Evolutionary conservation across 2,329 filamentous ascomycete genomes (phyloP).

Genomic region (Paecilomyces variotii): DNA sequence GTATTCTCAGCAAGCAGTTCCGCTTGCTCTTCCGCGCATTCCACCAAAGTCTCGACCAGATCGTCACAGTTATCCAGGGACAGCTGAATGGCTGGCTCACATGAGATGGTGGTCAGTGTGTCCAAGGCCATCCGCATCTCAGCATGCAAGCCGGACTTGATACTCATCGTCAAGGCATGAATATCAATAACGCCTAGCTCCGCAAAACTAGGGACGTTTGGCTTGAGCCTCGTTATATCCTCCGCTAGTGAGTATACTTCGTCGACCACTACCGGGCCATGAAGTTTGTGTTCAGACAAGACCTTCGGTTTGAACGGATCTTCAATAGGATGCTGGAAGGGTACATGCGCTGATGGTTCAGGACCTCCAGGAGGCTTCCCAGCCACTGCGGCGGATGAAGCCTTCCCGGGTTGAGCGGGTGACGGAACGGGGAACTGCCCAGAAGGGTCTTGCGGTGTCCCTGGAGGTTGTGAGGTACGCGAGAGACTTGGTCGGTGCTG

Average conservation of each 20-base stretch:
- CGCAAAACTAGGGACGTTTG: slow-evolving; percentile 63
- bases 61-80: slow-evolving; percentile 74
- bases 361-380: slow-evolving; percentile 21
- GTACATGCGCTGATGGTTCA: slow-evolving; percentile 24
- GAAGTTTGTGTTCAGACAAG: slow-evolving; percentile 45
- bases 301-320: slow-evolving; percentile 41
- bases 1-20: slow-evolving; percentile 78
- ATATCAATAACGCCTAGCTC: slow-evolving; percentile 88
- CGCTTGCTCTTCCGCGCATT: slow-evolving; percentile 83
- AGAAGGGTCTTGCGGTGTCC: slow-evolving; percentile 19
- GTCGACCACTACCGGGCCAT: slow-evolving; percentile 65
- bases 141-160: slow-evolving; percentile 81
- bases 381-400: slow-evolving; percentile 12
- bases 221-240: slow-evolving; percentile 60
- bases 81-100: slow-evolving; percentile 55
- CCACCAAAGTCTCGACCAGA: slow-evolving; percentile 75
- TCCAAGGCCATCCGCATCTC: slow-evolving; percentile 89
- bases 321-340: slow-evolving; percentile 31
- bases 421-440: slow-evolving; percentile 21
- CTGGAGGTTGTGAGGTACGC: slow-evolving; percentile 25
- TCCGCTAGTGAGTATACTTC: slow-evolving; percentile 57
- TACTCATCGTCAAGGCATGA: slow-evolving; percentile 75
- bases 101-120: slow-evolving; percentile 65
- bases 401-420: slow-evolving; percentile 20
- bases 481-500: slow-evolving; percentile 24